A percentile compares a stretch with the other conserved stretches of the same genome.
Evolutionary conservation across 2,329 filamentous ascomycete genomes (phyloP).

Genomic region (Rhynchosporium secalis): DNA sequence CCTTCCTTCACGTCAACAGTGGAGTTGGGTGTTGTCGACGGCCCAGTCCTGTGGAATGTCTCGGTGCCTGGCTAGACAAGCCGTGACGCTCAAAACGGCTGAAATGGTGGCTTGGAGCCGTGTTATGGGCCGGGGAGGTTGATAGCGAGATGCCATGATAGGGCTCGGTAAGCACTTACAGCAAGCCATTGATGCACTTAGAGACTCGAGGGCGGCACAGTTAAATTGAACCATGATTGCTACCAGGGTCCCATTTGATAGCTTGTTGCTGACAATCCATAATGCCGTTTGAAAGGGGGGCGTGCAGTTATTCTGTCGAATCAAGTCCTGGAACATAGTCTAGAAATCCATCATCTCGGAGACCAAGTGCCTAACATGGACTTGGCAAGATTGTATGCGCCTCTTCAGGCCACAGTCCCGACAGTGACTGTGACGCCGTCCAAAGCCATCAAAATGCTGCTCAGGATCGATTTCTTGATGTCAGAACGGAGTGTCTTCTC

Average conservation of each 20-base stretch:
- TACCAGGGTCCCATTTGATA: constrained; percentile 4
- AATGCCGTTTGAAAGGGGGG: not conserved
- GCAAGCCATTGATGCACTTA: constrained; percentile 9
- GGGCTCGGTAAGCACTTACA: constrained; percentile 16
- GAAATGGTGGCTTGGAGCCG: constrained; percentile 3
- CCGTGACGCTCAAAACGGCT: constrained; percentile 6
- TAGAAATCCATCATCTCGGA: not conserved
- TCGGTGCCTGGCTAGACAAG: constrained; percentile 18
- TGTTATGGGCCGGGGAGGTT: constrained; percentile 7
- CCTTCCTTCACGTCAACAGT: not conserved
- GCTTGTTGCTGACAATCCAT: constrained; percentile 1
- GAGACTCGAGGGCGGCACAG: constrained; percentile 1
- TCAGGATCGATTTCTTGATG: constrained; percentile 2
- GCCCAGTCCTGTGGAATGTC: constrained; percentile 8
- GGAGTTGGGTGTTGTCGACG: constrained; percentile 16
- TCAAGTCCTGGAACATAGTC: constrained; percentile 1
- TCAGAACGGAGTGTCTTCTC: constrained; percentile 13
- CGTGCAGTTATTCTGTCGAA: not conserved
- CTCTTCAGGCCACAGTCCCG: not conserved
- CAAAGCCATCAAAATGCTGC: not conserved
- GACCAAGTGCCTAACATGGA: constrained; percentile 1
- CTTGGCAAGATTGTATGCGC: constrained; percentile 6
- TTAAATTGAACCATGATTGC: not conserved
- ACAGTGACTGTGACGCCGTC: not conserved
- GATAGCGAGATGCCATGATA: not conserved